Percentiles rank a stretch among this genome's conserved stretches.
These are phyloP conservation scores for Aspergillus spinulosporus DNA, from an alignment of 2,329 filamentous ascomycete genomes.

Conservation along the genomic window DNA sequence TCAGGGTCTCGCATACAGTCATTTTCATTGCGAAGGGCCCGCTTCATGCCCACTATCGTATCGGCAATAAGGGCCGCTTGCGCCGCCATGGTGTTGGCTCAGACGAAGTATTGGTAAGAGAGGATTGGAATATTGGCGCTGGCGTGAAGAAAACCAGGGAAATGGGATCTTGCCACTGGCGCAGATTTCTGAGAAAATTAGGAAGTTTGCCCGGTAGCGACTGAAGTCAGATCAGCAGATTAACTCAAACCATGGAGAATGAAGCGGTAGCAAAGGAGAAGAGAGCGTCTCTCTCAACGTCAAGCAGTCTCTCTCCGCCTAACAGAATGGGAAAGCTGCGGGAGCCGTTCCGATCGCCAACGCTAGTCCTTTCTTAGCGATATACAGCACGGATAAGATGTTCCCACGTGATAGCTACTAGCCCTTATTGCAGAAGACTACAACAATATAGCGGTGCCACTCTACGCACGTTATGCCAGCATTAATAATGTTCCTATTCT, in stretches of 20 bases:
- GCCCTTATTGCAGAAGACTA: neutral
- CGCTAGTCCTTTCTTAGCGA: constrained; percentile 22
- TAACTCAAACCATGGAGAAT: neutral
- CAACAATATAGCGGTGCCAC: no score
- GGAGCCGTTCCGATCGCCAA: constrained; percentile 22
- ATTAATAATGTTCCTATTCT: no score
- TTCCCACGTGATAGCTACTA: constrained; percentile 24
- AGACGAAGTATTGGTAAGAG: constrained; percentile 5
- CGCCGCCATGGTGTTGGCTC: constrained; percentile 40
- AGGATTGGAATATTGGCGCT: constrained; percentile 12
- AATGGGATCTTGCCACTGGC: neutral
- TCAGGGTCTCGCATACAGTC: constrained; percentile 38
- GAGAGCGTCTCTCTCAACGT: constrained; percentile 6
- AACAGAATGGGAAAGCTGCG: constrained; percentile 25
- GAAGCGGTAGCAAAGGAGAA: neutral
- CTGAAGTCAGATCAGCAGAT: neutral
- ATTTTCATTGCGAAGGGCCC: constrained; percentile 50
- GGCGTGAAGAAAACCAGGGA: neutral
- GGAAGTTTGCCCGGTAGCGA: neutral
- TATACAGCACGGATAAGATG: constrained; percentile 23
- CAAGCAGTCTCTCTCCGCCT: constrained; percentile 20
- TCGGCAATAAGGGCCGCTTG: constrained; percentile 51
- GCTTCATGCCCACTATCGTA: constrained; percentile 57
- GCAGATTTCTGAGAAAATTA: neutral
- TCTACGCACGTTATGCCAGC: no score